Conservation (phyloP, 75 land plant species). For the Gnetum montanum region DNA sequence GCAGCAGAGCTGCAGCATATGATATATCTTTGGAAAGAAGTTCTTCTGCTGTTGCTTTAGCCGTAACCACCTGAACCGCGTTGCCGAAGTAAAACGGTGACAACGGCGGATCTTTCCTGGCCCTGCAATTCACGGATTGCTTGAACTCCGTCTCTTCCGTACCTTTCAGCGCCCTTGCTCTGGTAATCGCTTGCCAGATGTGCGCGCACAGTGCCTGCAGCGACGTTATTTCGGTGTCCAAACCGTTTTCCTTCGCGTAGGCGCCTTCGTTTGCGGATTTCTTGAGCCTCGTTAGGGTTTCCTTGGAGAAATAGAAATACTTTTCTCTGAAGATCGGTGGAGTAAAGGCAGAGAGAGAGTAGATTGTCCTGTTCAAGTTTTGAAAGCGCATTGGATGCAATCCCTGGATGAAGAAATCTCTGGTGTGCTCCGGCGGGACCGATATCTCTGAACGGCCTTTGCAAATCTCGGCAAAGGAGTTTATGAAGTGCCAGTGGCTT, state of each 20-base stretch:
- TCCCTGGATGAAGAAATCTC: neutral
- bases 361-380: too few relatives aligned
- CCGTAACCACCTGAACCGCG: neutral
- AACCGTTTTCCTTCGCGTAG: too few relatives aligned
- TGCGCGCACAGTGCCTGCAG: constrained; percentile 21
- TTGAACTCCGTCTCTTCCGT: neutral
- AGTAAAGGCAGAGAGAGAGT: neutral
- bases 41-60: neutral
- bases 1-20: constrained; percentile 8
- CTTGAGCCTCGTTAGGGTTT: constrained; percentile 29
- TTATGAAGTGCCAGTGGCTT: constrained; percentile 68
- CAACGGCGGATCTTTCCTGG: constrained; percentile 9
- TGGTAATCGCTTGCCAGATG: constrained; percentile 11
- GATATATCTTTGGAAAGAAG: constrained; percentile 2
- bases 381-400: too few relatives aligned
- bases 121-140: neutral
- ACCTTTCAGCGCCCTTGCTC: neutral
- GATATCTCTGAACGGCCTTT: neutral
- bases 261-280: constrained; percentile 17
- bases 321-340: constrained; percentile 19
- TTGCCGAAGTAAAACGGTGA: constrained; percentile 23
- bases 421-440: constrained; percentile 6
- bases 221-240: constrained; percentile 9
- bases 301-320: constrained; percentile 28
- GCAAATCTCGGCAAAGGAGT: constrained; percentile 41